Evolutionary conservation across 306 rosid species (phyloP).

Genomic region (Cicer bijugum): DNA sequence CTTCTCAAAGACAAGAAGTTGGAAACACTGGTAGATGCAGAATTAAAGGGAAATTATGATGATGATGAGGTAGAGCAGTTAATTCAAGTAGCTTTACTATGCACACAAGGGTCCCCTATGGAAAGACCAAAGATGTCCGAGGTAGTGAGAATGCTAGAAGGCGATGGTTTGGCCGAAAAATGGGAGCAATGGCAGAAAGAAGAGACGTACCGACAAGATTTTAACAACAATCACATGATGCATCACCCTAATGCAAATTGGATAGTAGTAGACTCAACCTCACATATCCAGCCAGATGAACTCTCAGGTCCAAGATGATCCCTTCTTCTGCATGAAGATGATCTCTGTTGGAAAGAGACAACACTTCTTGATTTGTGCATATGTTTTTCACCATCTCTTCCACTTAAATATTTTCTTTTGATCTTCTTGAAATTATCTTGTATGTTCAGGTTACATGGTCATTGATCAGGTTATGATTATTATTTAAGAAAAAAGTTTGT

Average conservation of each 20-base stretch:
- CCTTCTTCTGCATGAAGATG: conserved; percentile 36
- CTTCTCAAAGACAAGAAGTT: conserved; percentile 71
- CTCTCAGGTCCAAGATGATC: conserved; percentile 87
- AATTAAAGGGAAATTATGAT: conserved; percentile 66
- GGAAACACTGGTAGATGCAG: conserved; percentile 77
- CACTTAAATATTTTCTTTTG: conserved; percentile 29
- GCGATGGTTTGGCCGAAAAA: conserved; percentile 85
- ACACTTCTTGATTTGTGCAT: conserved; percentile 63
- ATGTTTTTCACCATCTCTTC: conserved; percentile 48
- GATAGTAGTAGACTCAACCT: conserved; percentile 76
- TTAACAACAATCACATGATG: conserved; percentile 42
- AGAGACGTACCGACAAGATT: conserved; percentile 70
- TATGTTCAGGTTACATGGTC: conserved; percentile 48
- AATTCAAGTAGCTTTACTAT: conserved; percentile 83
- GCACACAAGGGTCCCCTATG: conserved; percentile 78
- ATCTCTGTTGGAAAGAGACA: conserved; percentile 46
- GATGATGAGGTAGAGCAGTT: conserved; percentile 75
- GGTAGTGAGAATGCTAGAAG: conserved; percentile 95
- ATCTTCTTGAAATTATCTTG: conserved; percentile 51
- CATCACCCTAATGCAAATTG: conserved; percentile 61
- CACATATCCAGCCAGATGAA: conserved; percentile 75
- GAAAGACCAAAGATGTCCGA: conserved; percentile 97
- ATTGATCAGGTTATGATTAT: conserved; percentile 52
- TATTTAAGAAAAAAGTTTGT: conserved; percentile 48
- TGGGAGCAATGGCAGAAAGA: conserved; percentile 96